Evolutionary conservation across 768 basidiomycete species (phyloP).

Genomic region (Amylocystis lapponica): DNA sequence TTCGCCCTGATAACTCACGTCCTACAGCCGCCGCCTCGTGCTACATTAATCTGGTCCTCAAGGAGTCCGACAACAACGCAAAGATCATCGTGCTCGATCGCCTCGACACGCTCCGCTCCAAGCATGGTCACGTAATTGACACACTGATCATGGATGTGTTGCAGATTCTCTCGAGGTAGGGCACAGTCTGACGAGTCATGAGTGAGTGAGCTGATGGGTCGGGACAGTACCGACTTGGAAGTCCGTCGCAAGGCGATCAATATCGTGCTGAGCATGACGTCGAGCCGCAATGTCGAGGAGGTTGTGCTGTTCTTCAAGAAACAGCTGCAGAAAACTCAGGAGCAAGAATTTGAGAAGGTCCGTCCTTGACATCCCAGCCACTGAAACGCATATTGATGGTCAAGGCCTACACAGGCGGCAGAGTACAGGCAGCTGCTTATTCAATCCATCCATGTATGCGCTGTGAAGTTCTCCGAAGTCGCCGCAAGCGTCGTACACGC

Average conservation of each 20-base stretch:
- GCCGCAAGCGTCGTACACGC: constrained; percentile 94
- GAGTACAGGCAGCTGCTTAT: constrained; percentile 97
- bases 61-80: constrained; percentile 98
- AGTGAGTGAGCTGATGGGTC: not conserved
- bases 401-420: constrained; percentile 69
- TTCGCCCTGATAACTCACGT: not conserved
- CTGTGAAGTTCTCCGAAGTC: constrained; percentile 95
- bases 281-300: constrained; percentile 92
- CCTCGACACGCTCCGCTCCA: constrained; percentile 72
- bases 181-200: not conserved
- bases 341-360: constrained; percentile 92
- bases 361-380: constrained; percentile 1
- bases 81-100: constrained; percentile 96
- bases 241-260: constrained; percentile 88
- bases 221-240: constrained; percentile 86
- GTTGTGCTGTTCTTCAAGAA: constrained; percentile 97
- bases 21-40: constrained; percentile 76
- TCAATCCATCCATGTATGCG: constrained; percentile 94
- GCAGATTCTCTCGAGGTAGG: constrained; percentile 77
- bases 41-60: constrained; percentile 83
- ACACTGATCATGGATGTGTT: constrained; percentile 93
- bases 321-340: constrained; percentile 90
- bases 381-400: not conserved
- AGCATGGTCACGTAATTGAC: constrained; percentile 87
- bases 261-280: constrained; percentile 89